Evolutionary conservation across 177 flowering plant species (phyloP).

Genomic region (Vitis hybrid): DNA sequence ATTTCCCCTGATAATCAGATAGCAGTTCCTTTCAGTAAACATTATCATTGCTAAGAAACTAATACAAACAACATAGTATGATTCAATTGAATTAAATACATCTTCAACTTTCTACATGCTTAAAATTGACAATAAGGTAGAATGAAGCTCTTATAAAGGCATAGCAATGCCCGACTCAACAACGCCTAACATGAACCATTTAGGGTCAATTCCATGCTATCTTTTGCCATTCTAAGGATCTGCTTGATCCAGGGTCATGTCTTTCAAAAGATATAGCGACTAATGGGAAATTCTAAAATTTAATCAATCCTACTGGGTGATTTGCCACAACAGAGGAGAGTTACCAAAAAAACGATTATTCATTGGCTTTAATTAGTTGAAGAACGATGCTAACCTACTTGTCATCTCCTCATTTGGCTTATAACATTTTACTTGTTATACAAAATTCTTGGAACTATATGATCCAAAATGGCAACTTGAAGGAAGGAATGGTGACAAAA

Average conservation of each 20-base stretch:
- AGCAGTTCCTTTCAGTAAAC: conserved; percentile 6
- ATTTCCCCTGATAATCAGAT: conserved; percentile 65
- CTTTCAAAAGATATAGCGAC: background rate
- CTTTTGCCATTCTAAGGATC: background rate
- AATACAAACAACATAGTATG: background rate
- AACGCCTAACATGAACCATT: background rate
- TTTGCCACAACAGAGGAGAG: background rate
- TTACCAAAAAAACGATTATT: background rate
- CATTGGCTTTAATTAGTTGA: too few species aligned
- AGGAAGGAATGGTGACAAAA: background rate
- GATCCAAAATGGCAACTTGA: too few species aligned
- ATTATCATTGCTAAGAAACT: background rate
- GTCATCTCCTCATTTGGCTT: too few species aligned
- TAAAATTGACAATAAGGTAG: background rate
- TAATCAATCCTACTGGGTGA: too few species aligned
- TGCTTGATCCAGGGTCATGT: background rate
- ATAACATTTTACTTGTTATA: too few species aligned
- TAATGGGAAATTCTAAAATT: too few species aligned
- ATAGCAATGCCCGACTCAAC: background rate
- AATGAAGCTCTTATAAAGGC: background rate
- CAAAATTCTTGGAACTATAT: too few species aligned
- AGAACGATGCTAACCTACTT: too few species aligned
- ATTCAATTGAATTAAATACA: background rate
- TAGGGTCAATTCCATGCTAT: background rate
- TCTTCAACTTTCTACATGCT: background rate